Evolutionary conservation across 148 eudicot species (phyloP), one percentile per base, ranked within the genome.

Genomic region (Oxyria digyna): DNA sequence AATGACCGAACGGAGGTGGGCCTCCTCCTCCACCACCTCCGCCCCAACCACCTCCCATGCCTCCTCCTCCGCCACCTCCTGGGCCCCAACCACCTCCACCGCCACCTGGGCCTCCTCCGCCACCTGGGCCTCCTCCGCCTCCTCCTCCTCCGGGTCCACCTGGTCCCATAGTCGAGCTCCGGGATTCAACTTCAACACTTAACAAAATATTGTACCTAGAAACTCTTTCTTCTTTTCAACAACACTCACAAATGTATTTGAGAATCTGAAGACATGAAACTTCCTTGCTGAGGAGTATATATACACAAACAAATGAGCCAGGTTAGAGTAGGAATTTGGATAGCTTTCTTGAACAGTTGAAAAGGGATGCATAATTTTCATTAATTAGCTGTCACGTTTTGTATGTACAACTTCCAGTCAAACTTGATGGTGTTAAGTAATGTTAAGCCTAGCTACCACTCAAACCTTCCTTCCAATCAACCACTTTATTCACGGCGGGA

Each of bases 1-100:
- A 15, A 42, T 57, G 40, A n/a, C 79, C 43, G 11, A 59, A 55
- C 79, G 71, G 88, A 79, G 20, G 85, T 77, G 15, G 91, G 4
- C 73, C 42, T 3, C 38, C 38, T 6, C 38, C 38, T 35, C 38
- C 38, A 2, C 38, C 38, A 2, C 38, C 38, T 2, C 38, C 38
- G 4, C 38, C 3, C 3, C 38, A 3, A 35, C 38, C 38, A 3
- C 38, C 38, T 35, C 38, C 38, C 38, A 6, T 3, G 38, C 38
- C 38, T 35, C 38, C 38, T 35, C 38, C 38, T 35, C 38, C 38
- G 3, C 38, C 38, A 2, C 38, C 38, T 35, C 38, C 38, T 6
- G 38, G 38, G 38, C 38, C 38, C 6, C 38, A 3, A 2, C 38
- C 38, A 2, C 38, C 67, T 12, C 65, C 65, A 37, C 70, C 42